Conservation (phyloP, 495 filamentous ascomycete genomes). For the Pyrenula massariospora region DNA sequence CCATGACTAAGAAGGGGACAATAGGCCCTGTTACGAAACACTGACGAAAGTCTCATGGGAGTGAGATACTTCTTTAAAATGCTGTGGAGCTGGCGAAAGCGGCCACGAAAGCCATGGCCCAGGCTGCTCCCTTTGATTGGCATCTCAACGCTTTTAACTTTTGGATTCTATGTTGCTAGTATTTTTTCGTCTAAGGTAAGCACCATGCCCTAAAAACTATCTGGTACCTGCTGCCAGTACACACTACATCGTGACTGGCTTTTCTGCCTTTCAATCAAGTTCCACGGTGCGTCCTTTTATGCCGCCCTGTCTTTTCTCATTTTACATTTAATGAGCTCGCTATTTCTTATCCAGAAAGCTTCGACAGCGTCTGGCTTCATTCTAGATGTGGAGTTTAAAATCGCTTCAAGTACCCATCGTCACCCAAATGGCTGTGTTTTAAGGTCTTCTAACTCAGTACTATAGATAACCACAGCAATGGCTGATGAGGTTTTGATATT, state of each 20-base stretch:
- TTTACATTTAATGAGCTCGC: background rate
- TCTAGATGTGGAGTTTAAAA: background rate
- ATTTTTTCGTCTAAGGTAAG: constrained; percentile 6
- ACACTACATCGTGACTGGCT: no score
- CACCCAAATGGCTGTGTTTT: background rate
- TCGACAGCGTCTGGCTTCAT: background rate
- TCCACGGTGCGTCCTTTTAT: background rate
- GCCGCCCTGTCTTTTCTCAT: background rate
- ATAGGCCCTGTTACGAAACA: constrained; percentile 6
- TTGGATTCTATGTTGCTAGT: constrained; percentile 1
- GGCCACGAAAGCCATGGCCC: background rate
- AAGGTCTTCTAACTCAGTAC: background rate
- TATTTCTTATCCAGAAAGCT: background rate
- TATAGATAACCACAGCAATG: background rate
- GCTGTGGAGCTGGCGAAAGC: background rate
- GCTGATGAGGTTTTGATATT: background rate
- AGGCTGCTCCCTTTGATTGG: background rate
- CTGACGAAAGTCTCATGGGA: background rate
- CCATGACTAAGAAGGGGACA: no score
- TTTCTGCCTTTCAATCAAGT: no score
- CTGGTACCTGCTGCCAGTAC: no score
- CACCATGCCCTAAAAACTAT: no score
- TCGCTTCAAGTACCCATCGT: background rate
- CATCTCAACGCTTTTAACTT: background rate
- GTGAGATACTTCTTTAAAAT: background rate